Evolutionary conservation across 108 stramenopile species (phyloP), one percentile per base, ranked within the genome.

Genomic region (Stephanodiscus triporus): DNA sequence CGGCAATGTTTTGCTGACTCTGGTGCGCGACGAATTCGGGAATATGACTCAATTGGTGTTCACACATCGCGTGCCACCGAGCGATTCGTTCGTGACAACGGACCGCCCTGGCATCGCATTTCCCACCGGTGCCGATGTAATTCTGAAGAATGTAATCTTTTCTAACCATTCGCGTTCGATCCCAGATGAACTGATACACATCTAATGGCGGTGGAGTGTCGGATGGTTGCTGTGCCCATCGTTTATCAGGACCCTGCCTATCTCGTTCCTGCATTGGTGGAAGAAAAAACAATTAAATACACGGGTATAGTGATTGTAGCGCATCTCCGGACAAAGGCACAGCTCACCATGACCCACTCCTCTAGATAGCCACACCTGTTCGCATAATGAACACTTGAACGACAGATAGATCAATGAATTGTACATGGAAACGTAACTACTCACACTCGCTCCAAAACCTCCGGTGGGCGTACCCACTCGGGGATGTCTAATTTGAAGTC

Each of bases 81-180:
- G 91, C 93, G 49, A 95, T 95, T 9, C 96, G 80, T 82, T 96
- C 96, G 73, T 93, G 92, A 63, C 91, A 92, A 22, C 96, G 82
- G 29, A 93, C 91, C 24, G 91, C 92, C 4, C 84, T 67, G 13
- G 91, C 91, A 60, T 91, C 89, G 57, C 91, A 92, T 32, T 83
- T 86, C 9, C 96, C 96, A 6, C 93, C 91, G 9, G 86, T 91
- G 11, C 91, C 92, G 48, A 92, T 90, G 67, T 93, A 96, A 73
- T 96, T 96, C 71, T 94, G 93, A 14, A 96, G 70, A 48, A 89
- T 95, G 63, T 92, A 95, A 78, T 96, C 95, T 66, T 93, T 93
- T 63, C 91, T 84, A 29, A 94, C 81, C 91, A 91, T 91, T 37
- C 93, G 81, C 22, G 90, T 91, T 19, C 95, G 72, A 82, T 96